Base-by-base conservation (phyloP, 1,139 yeast species). In the Diutina scorzettiae region DNA sequence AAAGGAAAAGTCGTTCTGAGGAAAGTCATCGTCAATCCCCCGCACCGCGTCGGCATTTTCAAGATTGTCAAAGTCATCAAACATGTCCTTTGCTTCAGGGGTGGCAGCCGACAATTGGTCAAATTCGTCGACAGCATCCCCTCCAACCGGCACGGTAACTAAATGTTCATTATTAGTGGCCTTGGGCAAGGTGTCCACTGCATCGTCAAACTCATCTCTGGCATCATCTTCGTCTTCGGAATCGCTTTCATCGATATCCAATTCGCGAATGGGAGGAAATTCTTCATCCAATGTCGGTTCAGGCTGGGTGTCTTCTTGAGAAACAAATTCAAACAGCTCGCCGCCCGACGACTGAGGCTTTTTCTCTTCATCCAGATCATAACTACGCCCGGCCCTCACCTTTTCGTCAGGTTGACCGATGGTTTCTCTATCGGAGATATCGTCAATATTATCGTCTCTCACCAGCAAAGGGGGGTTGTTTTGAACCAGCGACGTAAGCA, bases 391-490 rank as follows among this genome's bases (percentile, higher is more conserved):
- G 18, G 16, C n/a, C 12, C 39, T 18, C 18, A 34, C 39, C 29
- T 34, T 23, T 23, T 34, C 37, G 18, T 29, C 25, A n/a, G 25
- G 48, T 9, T 58, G 56, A 17, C 57, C 69, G 54, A 79, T 71
- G 2, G 83, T 75, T 27, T 73, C 80, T 29, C 79, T 73, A 43
- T 75, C 76, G 43, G 83, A 76, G 6, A 72, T 66, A 45, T 78
- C 84, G 40, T 75, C 75, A 42, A 69, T 63, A 47, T 69, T 68
- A 52, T 82, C 94, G 47, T 82, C 91, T 46, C 94, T 76, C 8
- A 83, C 95, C 20, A 95, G 84, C 58, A 79, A 74, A 0, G 96
- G 89, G 2, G 96, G 87, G 56, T 89, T 87, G 60, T 87, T 87
- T 53, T 84, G 93, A 17, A 87, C 94, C 44, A 95, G 84, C 0